A percentile compares a stretch with the other conserved stretches of the same genome.
phyloP scores from a whole-genome alignment of 805 yeast species.

The Barnettozyma siamensis region DNA sequence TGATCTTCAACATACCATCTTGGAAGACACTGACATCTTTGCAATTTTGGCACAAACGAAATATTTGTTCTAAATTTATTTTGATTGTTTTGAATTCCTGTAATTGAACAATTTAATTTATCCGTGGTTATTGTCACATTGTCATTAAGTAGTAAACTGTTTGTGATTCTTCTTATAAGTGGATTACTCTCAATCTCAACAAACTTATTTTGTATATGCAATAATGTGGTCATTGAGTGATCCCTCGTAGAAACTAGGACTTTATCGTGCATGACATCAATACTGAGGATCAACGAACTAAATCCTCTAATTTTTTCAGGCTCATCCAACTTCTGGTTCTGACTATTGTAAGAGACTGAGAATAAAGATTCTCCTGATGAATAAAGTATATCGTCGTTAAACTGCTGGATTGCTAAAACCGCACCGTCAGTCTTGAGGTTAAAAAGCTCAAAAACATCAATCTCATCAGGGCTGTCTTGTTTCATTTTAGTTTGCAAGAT shows the following conservation, averaged over 20 bases:
- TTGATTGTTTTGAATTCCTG: constrained; percentile 12
- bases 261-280: constrained; percentile 18
- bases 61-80: constrained; percentile 15
- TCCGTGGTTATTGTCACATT: constrained; percentile 17
- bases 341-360: constrained; percentile 12
- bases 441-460: constrained; percentile 16
- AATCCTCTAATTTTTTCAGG: constrained; percentile 9
- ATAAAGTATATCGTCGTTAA: constrained; percentile 13
- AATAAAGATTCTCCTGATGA: constrained; percentile 15
- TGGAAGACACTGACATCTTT: constrained; percentile 25
- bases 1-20: constrained; percentile 24
- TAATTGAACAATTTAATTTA: constrained; percentile 17
- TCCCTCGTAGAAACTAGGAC: constrained; percentile 26
- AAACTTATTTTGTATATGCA: constrained; percentile 10
- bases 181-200: constrained; percentile 15
- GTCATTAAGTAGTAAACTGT: constrained; percentile 10
- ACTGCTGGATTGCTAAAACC: constrained; percentile 18
- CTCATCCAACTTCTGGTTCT: constrained; percentile 13
- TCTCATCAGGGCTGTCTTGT: constrained; percentile 2
- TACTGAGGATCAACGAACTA: constrained; percentile 14
- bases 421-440: constrained; percentile 19
- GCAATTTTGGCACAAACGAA: constrained; percentile 30
- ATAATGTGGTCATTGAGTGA: constrained; percentile 23
- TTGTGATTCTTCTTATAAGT: constrained; percentile 17
- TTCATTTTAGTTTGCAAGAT: constrained; percentile 15